Evolutionary conservation across 176 grass and related monocot species (phyloP).

Genomic region (Eragrostis curvula): DNA sequence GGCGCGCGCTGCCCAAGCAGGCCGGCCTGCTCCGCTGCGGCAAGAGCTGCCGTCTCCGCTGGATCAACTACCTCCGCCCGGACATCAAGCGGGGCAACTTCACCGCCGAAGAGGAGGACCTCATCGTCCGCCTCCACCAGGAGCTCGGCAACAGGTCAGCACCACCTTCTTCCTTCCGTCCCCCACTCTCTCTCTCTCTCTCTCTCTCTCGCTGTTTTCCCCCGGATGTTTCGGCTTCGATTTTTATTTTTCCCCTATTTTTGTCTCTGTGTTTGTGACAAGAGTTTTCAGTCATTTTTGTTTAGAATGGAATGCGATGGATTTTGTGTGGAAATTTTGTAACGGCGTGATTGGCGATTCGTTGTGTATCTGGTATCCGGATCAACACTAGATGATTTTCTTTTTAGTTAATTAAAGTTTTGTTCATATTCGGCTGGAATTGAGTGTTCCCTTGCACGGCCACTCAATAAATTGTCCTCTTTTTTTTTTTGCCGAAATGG

Average conservation of each 20-base stretch:
- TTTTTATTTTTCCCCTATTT: neutral
- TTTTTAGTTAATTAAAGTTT: neutral
- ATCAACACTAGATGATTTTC: neutral
- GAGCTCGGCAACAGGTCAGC: slow-evolving; percentile 56
- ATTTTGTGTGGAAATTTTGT: neutral
- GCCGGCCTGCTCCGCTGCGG: slow-evolving; percentile 63
- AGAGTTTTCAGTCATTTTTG: neutral
- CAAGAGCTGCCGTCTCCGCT: slow-evolving; percentile 65
- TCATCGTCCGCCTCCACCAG: slow-evolving; percentile 50
- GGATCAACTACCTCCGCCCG: slow-evolving; percentile 76
- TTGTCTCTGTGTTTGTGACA: neutral
- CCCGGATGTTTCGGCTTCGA: neutral
- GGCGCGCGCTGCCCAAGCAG: slow-evolving; percentile 61
- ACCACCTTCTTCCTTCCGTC: neutral
- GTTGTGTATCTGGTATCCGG: neutral
- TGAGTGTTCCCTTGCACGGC: neutral
- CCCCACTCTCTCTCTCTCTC: neutral
- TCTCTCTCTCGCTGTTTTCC: no score
- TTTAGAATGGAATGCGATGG: neutral
- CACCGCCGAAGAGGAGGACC: slow-evolving; percentile 60
- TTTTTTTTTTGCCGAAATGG: neutral
- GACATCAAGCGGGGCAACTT: slow-evolving; percentile 77
- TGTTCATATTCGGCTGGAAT: neutral
- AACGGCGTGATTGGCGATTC: neutral
- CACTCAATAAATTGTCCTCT: neutral